Base-by-base conservation (phyloP, 805 yeast species). In the Candida germanica region DNA sequence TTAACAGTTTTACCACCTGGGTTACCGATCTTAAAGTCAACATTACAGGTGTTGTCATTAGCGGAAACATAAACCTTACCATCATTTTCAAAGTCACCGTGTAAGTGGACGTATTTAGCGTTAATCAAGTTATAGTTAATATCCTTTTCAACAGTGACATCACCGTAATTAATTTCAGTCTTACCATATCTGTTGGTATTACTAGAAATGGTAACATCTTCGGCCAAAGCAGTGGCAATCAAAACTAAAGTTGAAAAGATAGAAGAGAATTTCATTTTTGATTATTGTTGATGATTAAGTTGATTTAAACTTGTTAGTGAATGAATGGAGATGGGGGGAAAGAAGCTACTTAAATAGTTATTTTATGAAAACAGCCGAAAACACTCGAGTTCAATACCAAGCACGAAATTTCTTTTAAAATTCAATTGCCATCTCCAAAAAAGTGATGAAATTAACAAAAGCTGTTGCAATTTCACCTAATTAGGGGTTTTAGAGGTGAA, bases 51-150 rank as follows among this genome's bases (percentile, higher is more conserved):
- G 10, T 33, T 31, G 9, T 37, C 29, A n/a, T 44, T 24, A 10
- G 52, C 35, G 10, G 53, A 39, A n/a, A 54, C 40, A 21, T 45
- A 59, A 15, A 54, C 41, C 6, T 46, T 49, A 33, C 59, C 59
- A 12, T 49, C 36, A 18, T 39, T 39, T 23, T 40, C 26, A 16
- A 57, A 40, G 18, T 36, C 33, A 24, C 61, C 62, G 29, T 45
- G 42, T 17, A 57, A 35, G 9, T 39, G 42, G 10, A 51, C 46
- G 16, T 43, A 20, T 11, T 47, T 41, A 27, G 50, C 46, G 31
- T 50, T 44, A 18, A 53, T 42, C 17, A 58, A 45, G 11, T 60
- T 48, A 44, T 50, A 57, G 32, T 45, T 51, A 7, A 43, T 55
- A 24, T 54, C 58, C 4, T 44, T 18, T 11, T 43, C 36, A 23